These are phyloP conservation scores for Corchorus capsularis DNA, from an alignment of 345 rosid species.

Conservation along the genomic window DNA sequence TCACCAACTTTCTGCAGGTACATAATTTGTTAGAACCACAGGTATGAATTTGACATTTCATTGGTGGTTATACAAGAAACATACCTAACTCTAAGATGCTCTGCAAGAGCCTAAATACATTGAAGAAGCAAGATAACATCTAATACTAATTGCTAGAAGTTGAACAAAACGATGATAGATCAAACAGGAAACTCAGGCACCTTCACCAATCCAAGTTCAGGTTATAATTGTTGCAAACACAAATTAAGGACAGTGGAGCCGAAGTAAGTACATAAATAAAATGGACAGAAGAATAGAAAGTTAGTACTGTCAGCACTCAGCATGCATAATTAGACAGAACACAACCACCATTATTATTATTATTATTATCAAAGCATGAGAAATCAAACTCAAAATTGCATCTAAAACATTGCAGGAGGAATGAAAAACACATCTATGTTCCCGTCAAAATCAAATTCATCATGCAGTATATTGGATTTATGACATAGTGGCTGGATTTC, in stretches of 20 bases:
- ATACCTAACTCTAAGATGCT: background rate
- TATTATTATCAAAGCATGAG: background rate
- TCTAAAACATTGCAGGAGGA: background rate
- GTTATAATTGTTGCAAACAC: background rate
- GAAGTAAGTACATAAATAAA: too few relatives aligned
- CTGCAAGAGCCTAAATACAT: background rate
- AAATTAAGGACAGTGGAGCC: background rate
- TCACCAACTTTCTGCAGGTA: too few relatives aligned
- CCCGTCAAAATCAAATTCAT: constrained; percentile 2
- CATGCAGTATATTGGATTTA: background rate
- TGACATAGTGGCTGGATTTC: background rate
- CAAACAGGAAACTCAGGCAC: constrained; percentile 1
- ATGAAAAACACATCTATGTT: background rate
- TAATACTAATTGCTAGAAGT: background rate
- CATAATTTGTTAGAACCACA: background rate
- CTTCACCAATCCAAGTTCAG: background rate
- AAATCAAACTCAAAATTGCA: background rate
- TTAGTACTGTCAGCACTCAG: background rate
- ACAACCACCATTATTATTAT: background rate
- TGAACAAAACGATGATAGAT: background rate
- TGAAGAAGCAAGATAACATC: background rate
- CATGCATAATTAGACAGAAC: background rate
- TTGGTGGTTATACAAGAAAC: background rate
- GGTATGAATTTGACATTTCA: background rate
- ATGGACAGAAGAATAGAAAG: background rate